Base-by-base conservation (phyloP, 2,329 filamentous ascomycete species). In the Diaporthe capsici region DNA sequence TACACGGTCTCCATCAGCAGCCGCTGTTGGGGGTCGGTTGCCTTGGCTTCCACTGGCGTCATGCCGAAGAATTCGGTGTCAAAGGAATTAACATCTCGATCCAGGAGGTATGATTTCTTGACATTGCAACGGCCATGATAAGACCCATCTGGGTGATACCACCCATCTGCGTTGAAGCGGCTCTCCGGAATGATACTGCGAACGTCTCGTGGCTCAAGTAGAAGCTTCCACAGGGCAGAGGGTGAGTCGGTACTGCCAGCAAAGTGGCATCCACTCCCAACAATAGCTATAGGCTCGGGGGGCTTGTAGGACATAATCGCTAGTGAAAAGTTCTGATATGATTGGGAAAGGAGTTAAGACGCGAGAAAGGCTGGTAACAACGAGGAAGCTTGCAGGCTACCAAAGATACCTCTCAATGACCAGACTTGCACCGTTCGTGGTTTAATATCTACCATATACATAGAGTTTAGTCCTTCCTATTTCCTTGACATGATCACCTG, bases 11-110 rank as follows among this genome's bases (percentile, higher is more conserved):
- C 83, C 4, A 86, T 80, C 0, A 83, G 61, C 6, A 82, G 70
- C 6, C 84, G 80, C 42, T 85, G 84, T 65, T 85, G 83, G 12
- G 84, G 84, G 75, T 86, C 85, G 74, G 82, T 83, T 4, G 82
- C 78, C 13, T 78, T 78, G 15, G 80, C 81, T 78, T 85, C 84
- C 2, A 81, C 79, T 1, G 83, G 77, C 22, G 75, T 82, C 37
- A 83, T 83, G n/a, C 81, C 81, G 78, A 86, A 86, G 78, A 85
- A 86, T 0, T 79, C 76, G 31, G 82, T 77, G 68, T 86, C 85
- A 74, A 84, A 84, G 0, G 55, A 39, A 42, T 20, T 37, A 1
- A 77, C 25, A 44, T 81, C 78, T 22, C 78, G 76, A 9, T 79
- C 68, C 3, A 81, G 58, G 4, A 81, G 73, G 65, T 82, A 78